phyloP scores from a whole-genome alignment of 2,329 filamentous ascomycete genomes.

The Fusarium robinianum region DNA sequence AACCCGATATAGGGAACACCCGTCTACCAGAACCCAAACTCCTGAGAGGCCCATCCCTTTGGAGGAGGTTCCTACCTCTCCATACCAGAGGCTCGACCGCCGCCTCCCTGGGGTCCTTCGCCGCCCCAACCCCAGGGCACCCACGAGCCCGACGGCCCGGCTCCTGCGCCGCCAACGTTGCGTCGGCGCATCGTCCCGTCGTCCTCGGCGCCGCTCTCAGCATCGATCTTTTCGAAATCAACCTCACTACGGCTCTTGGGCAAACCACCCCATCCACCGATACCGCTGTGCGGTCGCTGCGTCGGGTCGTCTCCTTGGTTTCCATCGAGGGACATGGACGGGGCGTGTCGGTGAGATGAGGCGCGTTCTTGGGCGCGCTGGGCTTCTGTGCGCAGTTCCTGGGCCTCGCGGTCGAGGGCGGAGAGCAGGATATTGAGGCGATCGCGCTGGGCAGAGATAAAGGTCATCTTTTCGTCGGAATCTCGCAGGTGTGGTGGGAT shows the following conservation, averaged over 20 bases:
- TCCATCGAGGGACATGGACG: conserved; percentile 35
- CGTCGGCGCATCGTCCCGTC: conserved; percentile 46
- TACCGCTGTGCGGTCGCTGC: conserved; percentile 53
- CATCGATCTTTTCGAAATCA: conserved; percentile 88
- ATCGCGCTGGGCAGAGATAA: conserved; percentile 79
- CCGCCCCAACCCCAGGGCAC: conserved; percentile 54
- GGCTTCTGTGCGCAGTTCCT: conserved; percentile 53
- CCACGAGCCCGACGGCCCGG: conserved; percentile 48
- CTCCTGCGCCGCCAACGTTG: conserved; percentile 30
- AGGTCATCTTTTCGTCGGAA: conserved; percentile 70
- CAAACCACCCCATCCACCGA: conserved; percentile 59
- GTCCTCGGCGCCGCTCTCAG: conserved; percentile 67
- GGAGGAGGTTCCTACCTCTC: conserved; percentile 41
- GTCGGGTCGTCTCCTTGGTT: conserved; percentile 42
- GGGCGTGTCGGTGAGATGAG: conserved; percentile 24
- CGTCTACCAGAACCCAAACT: conserved; percentile 37
- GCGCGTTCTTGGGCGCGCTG: conserved; percentile 32
- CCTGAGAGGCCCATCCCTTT: conserved; percentile 30
- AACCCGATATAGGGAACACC: conserved; percentile 21
- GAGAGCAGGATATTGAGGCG: conserved; percentile 73
- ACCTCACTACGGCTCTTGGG: conserved; percentile 83
- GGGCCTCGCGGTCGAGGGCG: conserved; percentile 79
- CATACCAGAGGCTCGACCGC: conserved; percentile 44
- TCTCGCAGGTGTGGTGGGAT: conserved; percentile 71
- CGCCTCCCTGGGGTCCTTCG: conserved; percentile 15